A percentile compares a stretch with the other conserved stretches of the same genome.
Evolutionary conservation across 2,329 filamentous ascomycete genomes (phyloP).

Genomic region (Botrytis aclada): DNA sequence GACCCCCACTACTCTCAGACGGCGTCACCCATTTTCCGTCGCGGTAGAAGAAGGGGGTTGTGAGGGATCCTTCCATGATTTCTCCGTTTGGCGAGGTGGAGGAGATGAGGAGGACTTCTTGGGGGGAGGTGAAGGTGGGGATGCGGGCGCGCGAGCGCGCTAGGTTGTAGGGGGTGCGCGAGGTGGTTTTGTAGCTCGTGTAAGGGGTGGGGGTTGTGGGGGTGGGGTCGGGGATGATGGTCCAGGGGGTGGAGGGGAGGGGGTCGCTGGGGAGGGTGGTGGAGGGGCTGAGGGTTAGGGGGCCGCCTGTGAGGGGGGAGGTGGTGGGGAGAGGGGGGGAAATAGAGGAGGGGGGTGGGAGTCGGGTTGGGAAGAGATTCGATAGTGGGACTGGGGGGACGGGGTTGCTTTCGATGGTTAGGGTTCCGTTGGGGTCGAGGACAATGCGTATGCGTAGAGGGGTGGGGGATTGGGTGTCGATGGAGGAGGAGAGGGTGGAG

Average conservation of each 20-base stretch:
- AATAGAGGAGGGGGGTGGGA: slow-evolving; percentile 47
- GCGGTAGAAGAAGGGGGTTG: slow-evolving; percentile 78
- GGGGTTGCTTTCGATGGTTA: slow-evolving; percentile 44
- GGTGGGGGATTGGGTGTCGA: slow-evolving; percentile 33
- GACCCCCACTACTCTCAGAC: slow-evolving; percentile 71
- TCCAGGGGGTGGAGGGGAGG: slow-evolving; percentile 20
- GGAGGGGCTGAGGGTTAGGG: slow-evolving; percentile 27
- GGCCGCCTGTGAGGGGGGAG: slow-evolving; percentile 34
- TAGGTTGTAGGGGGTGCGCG: slow-evolving; percentile 66
- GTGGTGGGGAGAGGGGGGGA: slow-evolving; percentile 19
- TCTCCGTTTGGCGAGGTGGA: slow-evolving; percentile 47
- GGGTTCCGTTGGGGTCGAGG: slow-evolving; percentile 48
- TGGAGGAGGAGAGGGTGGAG: slow-evolving; percentile 38
- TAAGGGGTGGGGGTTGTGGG: slow-evolving; percentile 60
- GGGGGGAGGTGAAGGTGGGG: slow-evolving; percentile 31
- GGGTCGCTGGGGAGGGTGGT: slow-evolving; percentile 33
- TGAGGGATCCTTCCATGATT: slow-evolving; percentile 83
- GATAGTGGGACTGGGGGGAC: slow-evolving; percentile 43
- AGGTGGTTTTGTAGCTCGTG: slow-evolving; percentile 75
- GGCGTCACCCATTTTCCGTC: slow-evolving; percentile 77
- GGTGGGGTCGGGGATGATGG: slow-evolving; percentile 39
- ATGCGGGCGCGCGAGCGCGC: slow-evolving; percentile 64
- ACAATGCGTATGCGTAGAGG: slow-evolving; percentile 54
- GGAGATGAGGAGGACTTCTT: slow-evolving; percentile 77
- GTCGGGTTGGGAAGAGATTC: slow-evolving; percentile 55